A percentile compares a stretch with the other conserved stretches of the same genome.
Conservation (phyloP, 345 rosid genomes). For the Citrus maxima region DNA sequence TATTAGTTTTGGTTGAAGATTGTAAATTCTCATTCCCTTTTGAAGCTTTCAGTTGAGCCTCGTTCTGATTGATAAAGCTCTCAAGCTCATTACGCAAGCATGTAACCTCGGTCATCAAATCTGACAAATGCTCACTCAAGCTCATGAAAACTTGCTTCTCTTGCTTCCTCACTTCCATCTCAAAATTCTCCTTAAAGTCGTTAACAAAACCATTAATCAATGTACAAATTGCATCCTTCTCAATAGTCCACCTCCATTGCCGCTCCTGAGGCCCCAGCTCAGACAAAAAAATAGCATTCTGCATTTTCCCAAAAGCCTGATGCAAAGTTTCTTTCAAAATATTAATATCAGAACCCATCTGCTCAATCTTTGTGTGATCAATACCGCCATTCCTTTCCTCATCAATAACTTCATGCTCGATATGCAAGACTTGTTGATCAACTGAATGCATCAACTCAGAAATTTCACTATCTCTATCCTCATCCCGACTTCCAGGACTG, state of each 20-base stretch:
- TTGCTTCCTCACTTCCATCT: constrained; percentile 25
- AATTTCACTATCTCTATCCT: constrained; percentile 46
- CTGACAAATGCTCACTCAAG: constrained; percentile 34
- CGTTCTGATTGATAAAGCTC: constrained; percentile 28
- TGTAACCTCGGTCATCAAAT: constrained; percentile 32
- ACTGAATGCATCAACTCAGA: constrained; percentile 61
- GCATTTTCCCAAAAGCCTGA: constrained; percentile 80
- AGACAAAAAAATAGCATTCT: constrained; percentile 54
- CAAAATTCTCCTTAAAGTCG: constrained; percentile 37
- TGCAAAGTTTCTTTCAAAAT: constrained; percentile 70
- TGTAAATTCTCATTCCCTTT: constrained; percentile 6
- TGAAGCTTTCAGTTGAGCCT: constrained; percentile 3
- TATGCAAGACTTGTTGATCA: constrained; percentile 67
- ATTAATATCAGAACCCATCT: constrained; percentile 58
- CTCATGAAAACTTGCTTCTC: constrained; percentile 29
- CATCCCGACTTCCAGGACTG: constrained; percentile 22
- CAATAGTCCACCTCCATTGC: constrained; percentile 61
- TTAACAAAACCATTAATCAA: constrained; percentile 44
- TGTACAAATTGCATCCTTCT: constrained; percentile 39
- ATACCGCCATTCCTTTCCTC: constrained; percentile 27
- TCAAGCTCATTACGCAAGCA: constrained; percentile 40
- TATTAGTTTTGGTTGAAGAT: neutral
- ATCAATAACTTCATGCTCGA: constrained; percentile 35
- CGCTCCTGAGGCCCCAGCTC: constrained; percentile 65
- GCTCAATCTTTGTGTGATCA: constrained; percentile 42